Conservation (phyloP, 2,329 filamentous ascomycete genomes). For the Pyricularia pennisetigena region DNA sequence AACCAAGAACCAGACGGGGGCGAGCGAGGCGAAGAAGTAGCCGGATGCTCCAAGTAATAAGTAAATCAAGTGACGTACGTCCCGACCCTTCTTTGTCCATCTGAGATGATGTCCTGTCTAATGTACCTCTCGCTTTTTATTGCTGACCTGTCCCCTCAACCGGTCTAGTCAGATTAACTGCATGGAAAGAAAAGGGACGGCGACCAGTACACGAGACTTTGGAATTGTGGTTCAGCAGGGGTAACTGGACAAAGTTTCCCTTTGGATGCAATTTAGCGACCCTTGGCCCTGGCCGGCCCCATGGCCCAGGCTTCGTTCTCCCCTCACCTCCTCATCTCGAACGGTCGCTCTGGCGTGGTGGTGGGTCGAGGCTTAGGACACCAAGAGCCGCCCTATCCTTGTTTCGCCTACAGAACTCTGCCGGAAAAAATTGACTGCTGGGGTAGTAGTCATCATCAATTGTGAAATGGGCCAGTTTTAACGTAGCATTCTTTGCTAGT, state of each 20-base stretch:
- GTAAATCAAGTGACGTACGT: not conserved
- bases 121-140: not conserved
- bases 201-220: not conserved
- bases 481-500: not conserved
- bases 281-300: not conserved
- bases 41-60: not conserved
- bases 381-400: not conserved
- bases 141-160: not conserved
- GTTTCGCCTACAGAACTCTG: not conserved
- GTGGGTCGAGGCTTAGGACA: not conserved
- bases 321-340: not conserved
- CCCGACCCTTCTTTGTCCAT: not conserved
- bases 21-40: not conserved
- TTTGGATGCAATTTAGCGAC: not conserved
- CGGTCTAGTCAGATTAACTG: not conserved
- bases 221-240: not conserved
- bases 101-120: not conserved
- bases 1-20: not conserved
- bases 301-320: not conserved
- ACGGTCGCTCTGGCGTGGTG: not conserved
- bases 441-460: not conserved
- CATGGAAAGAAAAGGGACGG: not conserved
- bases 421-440: not conserved
- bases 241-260: not conserved
- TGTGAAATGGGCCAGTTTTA: not conserved